Evolutionary conservation across 148 eudicot genomes (phyloP).

Genomic region (Vaccinium darrowii): DNA sequence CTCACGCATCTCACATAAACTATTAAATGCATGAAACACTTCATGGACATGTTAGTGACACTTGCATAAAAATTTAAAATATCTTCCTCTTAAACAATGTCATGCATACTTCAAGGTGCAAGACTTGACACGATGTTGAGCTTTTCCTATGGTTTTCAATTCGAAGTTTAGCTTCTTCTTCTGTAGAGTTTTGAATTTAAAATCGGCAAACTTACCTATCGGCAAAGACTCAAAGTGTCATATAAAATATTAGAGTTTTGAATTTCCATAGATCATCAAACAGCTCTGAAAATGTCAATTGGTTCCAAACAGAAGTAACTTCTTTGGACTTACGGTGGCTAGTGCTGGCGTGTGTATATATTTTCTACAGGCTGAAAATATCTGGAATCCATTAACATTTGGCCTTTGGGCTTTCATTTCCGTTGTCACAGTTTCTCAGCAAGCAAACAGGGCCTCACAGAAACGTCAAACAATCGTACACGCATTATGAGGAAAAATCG

Average conservation of each 20-base stretch:
- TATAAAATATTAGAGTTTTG: neutral
- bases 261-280: neutral
- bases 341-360: neutral
- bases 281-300: neutral
- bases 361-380: neutral
- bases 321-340: neutral
- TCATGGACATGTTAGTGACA: neutral
- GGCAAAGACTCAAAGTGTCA: neutral
- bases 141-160: neutral
- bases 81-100: neutral
- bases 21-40: neutral
- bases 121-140: neutral
- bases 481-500: neutral
- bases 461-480: neutral
- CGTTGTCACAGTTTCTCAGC: slow-evolving; percentile 8
- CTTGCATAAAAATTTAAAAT: neutral
- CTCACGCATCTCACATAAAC: neutral
- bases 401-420: neutral
- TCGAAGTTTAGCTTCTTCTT: neutral
- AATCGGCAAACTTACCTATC: neutral
- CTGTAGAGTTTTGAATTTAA: neutral
- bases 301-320: neutral
- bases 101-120: neutral
- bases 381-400: neutral
- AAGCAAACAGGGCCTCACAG: slow-evolving; percentile 5